phyloP scores from a whole-genome alignment of 139 green algal species.

The Haematococcus sp. region DNA sequence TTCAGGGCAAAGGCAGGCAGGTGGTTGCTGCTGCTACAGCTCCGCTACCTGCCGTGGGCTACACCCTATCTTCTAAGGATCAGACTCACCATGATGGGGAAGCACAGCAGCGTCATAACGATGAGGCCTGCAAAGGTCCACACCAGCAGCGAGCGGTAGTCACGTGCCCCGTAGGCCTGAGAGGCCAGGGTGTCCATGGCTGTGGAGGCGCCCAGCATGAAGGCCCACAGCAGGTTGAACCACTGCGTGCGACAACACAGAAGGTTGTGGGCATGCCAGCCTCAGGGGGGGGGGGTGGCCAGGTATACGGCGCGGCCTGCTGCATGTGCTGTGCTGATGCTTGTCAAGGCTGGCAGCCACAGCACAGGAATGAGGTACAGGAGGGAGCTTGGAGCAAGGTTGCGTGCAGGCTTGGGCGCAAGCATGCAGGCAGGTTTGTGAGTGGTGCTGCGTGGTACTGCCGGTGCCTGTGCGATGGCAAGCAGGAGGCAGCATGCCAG shows the following conservation, averaged over 20 bases:
- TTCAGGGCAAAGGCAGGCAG: too few species aligned
- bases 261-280: too few species aligned
- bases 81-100: conserved; percentile 10
- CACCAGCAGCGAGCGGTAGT: conserved; percentile 28
- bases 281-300: background rate
- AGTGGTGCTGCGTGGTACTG: too few species aligned
- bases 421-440: too few species aligned
- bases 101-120: conserved; percentile 17
- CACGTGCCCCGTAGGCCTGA: conserved; percentile 38
- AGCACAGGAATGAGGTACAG: background rate
- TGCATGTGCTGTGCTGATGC: background rate
- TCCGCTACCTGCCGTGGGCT: too few species aligned
- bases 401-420: too few species aligned
- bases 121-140: conserved; percentile 19
- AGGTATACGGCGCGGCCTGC: too few species aligned
- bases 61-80: too few species aligned
- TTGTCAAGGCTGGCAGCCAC: background rate
- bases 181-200: conserved; percentile 41
- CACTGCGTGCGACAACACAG: too few species aligned
- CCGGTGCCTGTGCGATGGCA: too few species aligned
- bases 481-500: too few species aligned
- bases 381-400: background rate
- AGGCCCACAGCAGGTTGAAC: conserved; percentile 28
- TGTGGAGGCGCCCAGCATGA: conserved; percentile 39
- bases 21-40: too few species aligned